Conservation (phyloP, 345 rosid species). For the Odontarrhena argentea region DNA sequence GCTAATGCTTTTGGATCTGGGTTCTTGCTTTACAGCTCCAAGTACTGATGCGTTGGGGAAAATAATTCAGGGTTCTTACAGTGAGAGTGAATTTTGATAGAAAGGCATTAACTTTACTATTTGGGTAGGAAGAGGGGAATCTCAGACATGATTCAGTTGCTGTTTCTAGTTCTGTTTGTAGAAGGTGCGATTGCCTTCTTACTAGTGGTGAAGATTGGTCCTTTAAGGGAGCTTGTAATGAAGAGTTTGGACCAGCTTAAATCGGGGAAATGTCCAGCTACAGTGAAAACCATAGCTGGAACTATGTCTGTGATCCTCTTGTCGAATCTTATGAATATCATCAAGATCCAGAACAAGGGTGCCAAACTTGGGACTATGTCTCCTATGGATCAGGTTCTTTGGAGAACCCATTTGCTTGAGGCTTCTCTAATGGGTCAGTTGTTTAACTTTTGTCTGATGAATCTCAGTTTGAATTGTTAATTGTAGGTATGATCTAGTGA, state of each 20-base stretch:
- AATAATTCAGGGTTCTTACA: constrained; percentile 19
- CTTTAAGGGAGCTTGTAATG: constrained; percentile 80
- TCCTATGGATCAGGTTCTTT: constrained; percentile 95
- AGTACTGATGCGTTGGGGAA: constrained; percentile 14
- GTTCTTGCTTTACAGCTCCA: neutral
- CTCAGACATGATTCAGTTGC: constrained; percentile 74
- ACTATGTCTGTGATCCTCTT: constrained; percentile 81
- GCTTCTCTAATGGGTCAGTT: constrained; percentile 85
- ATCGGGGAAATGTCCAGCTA: constrained; percentile 80
- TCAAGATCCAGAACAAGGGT: constrained; percentile 93
- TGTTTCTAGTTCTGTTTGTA: constrained; percentile 70
- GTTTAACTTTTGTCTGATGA: neutral
- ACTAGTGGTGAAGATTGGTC: constrained; percentile 75
- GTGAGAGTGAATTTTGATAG: constrained; percentile 25
- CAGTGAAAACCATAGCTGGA: constrained; percentile 79
- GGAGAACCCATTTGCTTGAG: constrained; percentile 95
- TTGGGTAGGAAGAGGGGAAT: constrained; percentile 10
- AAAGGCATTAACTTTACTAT: constrained; percentile 24
- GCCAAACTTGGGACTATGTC: constrained; percentile 95
- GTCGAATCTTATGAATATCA: constrained; percentile 71
- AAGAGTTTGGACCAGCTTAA: constrained; percentile 82
- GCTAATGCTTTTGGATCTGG: neutral
- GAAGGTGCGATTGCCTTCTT: constrained; percentile 74
- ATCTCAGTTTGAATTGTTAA: neutral
- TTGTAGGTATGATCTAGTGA: neutral